phyloP scores from a whole-genome alignment of 1,139 yeast genomes.

The Waltiozyma sp. region DNA sequence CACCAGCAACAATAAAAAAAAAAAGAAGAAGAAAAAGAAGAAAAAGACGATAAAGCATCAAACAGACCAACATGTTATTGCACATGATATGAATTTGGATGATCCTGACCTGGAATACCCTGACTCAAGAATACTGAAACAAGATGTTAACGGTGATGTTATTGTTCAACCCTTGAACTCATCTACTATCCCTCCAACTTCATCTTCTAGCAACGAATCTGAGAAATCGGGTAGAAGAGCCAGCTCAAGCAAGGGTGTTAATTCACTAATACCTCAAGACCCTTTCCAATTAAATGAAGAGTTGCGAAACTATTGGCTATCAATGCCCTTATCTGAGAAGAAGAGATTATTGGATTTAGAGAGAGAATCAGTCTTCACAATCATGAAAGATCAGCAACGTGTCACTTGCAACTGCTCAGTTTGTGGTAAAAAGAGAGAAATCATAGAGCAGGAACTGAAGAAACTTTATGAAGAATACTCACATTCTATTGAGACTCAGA shows the following conservation, averaged over 20 bases:
- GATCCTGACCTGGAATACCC: slow-evolving; percentile 60
- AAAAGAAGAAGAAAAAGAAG: slow-evolving; percentile 28
- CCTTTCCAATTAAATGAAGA: slow-evolving; percentile 45
- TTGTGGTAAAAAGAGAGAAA: slow-evolving; percentile 67
- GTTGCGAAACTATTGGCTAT: slow-evolving; percentile 60
- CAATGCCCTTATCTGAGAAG: slow-evolving; percentile 49
- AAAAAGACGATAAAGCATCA: slow-evolving; percentile 8
- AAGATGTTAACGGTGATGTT: slow-evolving; percentile 65
- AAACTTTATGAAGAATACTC: slow-evolving; percentile 52
- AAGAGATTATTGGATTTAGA: slow-evolving; percentile 55
- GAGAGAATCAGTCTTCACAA: slow-evolving; percentile 56
- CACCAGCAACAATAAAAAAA: slow-evolving; percentile 15
- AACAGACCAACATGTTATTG: slow-evolving; percentile 13
- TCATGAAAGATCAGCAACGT: slow-evolving; percentile 48
- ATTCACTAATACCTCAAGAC: slow-evolving; percentile 9
- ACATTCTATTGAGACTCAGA: slow-evolving; percentile 13
- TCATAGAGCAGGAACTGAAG: slow-evolving; percentile 74
- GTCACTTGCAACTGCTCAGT: slow-evolving; percentile 60
- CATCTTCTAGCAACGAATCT: slow-evolving; percentile 1
- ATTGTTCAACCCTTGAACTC: slow-evolving; percentile 31
- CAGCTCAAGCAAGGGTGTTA: not conserved
- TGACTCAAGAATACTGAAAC: slow-evolving; percentile 58
- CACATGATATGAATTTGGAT: slow-evolving; percentile 24
- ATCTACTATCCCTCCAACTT: not conserved
- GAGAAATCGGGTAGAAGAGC: slow-evolving; percentile 1